Percentiles rank a stretch among this genome's conserved stretches.
Evolutionary conservation across 2,329 filamentous ascomycete genomes (phyloP).

Genomic region (Verticillium dahliae): DNA sequence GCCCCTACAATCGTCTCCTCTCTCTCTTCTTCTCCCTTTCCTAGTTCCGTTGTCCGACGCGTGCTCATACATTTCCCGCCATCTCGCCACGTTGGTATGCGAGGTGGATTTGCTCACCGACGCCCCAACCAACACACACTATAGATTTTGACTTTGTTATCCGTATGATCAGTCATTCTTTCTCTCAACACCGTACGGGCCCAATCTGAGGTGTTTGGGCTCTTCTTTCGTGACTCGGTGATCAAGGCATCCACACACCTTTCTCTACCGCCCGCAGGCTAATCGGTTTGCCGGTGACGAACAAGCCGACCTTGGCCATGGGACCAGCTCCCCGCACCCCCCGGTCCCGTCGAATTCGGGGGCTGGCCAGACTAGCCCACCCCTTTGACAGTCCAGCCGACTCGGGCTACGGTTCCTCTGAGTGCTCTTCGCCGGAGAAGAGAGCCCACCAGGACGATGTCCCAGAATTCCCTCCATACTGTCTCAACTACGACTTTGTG

Average conservation of each 20-base stretch:
- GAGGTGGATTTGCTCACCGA: background rate
- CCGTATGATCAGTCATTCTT: background rate
- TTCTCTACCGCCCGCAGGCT: background rate
- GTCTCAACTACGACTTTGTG: constrained; percentile 2
- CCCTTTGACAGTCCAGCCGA: constrained; percentile 5
- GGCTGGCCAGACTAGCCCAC: background rate
- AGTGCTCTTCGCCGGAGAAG: constrained; percentile 3
- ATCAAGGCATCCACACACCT: background rate
- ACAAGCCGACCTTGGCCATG: background rate
- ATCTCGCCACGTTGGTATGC: background rate
- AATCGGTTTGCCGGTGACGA: background rate
- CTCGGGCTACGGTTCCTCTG: constrained; percentile 11
- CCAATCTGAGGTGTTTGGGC: background rate
- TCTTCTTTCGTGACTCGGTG: background rate
- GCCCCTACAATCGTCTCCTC: background rate
- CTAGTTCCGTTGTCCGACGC: background rate
- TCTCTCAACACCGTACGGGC: background rate
- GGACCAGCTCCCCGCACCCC: background rate
- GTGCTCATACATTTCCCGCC: background rate
- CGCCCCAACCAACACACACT: background rate
- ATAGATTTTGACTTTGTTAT: background rate
- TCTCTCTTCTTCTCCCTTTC: background rate
- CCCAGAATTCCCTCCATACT: background rate
- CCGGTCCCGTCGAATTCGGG: background rate
- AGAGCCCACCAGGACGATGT: background rate